Evolutionary conservation across 805 yeast species (phyloP), one percentile per base, ranked within the genome.

Genomic region (Yarrowia deformans): DNA sequence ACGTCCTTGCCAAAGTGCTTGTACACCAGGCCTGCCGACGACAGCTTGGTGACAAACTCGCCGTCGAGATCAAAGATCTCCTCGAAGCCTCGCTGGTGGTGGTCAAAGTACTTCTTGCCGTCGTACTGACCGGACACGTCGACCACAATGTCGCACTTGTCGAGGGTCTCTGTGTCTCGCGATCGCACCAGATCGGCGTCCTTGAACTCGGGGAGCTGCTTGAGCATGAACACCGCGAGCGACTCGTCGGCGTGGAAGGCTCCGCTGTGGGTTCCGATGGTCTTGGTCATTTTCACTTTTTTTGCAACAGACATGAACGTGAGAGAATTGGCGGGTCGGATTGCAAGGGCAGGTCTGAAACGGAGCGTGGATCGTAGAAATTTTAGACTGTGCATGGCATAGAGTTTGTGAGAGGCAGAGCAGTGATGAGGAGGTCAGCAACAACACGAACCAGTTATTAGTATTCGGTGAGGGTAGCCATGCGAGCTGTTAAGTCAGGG

Each of bases 171-270:
- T 10, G 93, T 90, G 71, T 88, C 89, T 81, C 99, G 86, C 3
- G 97, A 90, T 78, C 99, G 88, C 23, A 91, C 85, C 23, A 95
- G 82, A 67, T 82, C 83, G 23, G 97, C 88, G 70, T 87, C 82
- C 58, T 84, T 76, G 78, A 79, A 95, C 77, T 84, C 83, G 9
- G 97, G 95, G 58, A 94, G 80, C 19, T 87, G 81, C 73, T 85
- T 86, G 69, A 95, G 81, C 89, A 95, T 87, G 78, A 84, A 93
- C 2, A 94, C 97, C 1, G 98, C 99, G 66, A 95, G 84, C 12
- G 97, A 88, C 79, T 95, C 99, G 78, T 95, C 99, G 12, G 98
- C 98, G 77, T 95, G 99, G 83, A 95, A 95, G 0, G 93, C 85
- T 8, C 99, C 99, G 61, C 75, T 75, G 70, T 77, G 82, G 13